Percentiles rank a stretch among this genome's conserved stretches.
These are phyloP conservation scores for Sporothrix schenckii DNA, from an alignment of 2,329 filamentous ascomycete genomes.

Conservation along the genomic window DNA sequence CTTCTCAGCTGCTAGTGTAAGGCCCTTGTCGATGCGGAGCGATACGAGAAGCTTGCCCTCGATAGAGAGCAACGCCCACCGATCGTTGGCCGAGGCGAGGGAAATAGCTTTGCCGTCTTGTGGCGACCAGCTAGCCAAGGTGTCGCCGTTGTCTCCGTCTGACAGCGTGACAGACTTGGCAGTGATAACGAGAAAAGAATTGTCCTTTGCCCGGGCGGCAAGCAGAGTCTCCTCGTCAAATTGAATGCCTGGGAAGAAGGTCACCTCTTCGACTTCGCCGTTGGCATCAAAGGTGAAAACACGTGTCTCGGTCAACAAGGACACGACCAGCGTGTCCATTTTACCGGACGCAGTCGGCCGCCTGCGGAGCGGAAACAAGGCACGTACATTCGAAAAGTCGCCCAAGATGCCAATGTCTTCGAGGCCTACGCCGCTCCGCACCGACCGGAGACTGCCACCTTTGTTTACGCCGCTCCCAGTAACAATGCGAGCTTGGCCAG, in stretches of 20 bases:
- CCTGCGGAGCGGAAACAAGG: slow-evolving; percentile 67
- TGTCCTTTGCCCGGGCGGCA: slow-evolving; percentile 65
- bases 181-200: slow-evolving; percentile 76
- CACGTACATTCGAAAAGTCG: slow-evolving; percentile 73
- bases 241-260: slow-evolving; percentile 70
- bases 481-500: slow-evolving; percentile 89
- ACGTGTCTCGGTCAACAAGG: slow-evolving; percentile 81
- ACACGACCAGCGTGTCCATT: slow-evolving; percentile 74
- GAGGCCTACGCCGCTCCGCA: slow-evolving; percentile 89
- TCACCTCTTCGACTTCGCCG: slow-evolving; percentile 84
- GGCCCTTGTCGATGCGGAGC: slow-evolving; percentile 62
- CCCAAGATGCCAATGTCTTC: slow-evolving; percentile 83
- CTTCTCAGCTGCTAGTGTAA: slow-evolving; percentile 62
- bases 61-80: slow-evolving; percentile 71
- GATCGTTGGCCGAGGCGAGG: slow-evolving; percentile 72
- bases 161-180: slow-evolving; percentile 63
- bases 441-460: slow-evolving; percentile 84
- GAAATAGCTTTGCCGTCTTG: slow-evolving; percentile 65
- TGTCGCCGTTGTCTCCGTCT: slow-evolving; percentile 60
- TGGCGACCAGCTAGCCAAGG: slow-evolving; percentile 62
- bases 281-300: slow-evolving; percentile 74
- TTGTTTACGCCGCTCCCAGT: slow-evolving; percentile 89
- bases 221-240: slow-evolving; percentile 74
- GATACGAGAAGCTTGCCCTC: slow-evolving; percentile 74
- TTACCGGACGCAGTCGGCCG: slow-evolving; percentile 36